These are phyloP conservation scores for Cladorrhinum sp. DNA, from an alignment of 2,329 filamentous ascomycete species.

Conservation along the genomic window DNA sequence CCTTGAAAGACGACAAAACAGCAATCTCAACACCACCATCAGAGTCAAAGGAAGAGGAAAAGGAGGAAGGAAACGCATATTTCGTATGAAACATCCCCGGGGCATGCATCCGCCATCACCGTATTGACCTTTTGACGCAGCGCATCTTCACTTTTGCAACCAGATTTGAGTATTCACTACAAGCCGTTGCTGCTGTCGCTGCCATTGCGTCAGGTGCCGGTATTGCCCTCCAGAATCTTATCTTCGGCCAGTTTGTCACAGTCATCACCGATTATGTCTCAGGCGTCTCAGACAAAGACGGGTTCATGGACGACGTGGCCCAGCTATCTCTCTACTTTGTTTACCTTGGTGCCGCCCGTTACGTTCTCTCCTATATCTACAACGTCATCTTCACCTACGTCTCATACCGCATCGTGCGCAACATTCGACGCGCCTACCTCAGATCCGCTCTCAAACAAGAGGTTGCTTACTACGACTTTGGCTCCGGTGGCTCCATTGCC, in stretches of 20 bases:
- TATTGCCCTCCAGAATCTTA: slow-evolving; percentile 48
- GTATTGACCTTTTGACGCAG: slow-evolving; percentile 7
- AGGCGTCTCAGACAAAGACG: slow-evolving; percentile 31
- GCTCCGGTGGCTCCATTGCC: slow-evolving; percentile 38
- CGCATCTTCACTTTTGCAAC: slow-evolving; percentile 23
- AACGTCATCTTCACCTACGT: slow-evolving; percentile 29
- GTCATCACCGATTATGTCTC: slow-evolving; percentile 43
- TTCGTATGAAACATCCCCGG: slow-evolving; percentile 9
- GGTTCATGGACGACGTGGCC: slow-evolving; percentile 35
- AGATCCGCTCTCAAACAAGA: slow-evolving; percentile 46
- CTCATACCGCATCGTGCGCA: slow-evolving; percentile 30
- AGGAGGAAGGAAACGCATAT: slow-evolving; percentile 14
- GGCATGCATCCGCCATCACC: neutral
- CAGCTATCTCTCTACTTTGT: slow-evolving; percentile 46
- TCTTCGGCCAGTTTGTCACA: slow-evolving; percentile 49
- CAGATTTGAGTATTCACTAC: slow-evolving; percentile 18
- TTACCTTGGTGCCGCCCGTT: slow-evolving; percentile 52
- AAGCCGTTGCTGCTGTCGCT: slow-evolving; percentile 24
- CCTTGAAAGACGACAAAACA: neutral
- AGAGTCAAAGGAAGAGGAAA: slow-evolving; percentile 3
- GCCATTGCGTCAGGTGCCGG: slow-evolving; percentile 43
- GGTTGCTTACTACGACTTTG: slow-evolving; percentile 52
- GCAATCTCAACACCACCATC: neutral
- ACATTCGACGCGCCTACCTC: slow-evolving; percentile 27
- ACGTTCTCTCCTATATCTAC: slow-evolving; percentile 44